These are phyloP conservation scores for Ampelomyces quisqualis DNA, from an alignment of 2,329 filamentous ascomycete genomes.

Conservation along the genomic window DNA sequence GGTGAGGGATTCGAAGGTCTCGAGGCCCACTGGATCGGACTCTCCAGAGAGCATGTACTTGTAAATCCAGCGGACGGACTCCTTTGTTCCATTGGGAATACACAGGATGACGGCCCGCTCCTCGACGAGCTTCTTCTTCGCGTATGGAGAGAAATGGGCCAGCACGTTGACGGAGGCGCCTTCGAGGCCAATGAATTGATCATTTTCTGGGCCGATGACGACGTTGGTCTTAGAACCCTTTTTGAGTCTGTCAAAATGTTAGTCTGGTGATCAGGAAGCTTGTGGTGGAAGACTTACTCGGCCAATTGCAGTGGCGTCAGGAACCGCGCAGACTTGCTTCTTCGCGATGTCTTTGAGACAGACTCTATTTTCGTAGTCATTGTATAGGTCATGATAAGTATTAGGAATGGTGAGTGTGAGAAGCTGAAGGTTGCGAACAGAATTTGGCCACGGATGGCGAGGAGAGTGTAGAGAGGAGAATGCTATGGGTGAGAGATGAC, in stretches of 20 bases:
- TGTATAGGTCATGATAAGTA: too few relatives aligned
- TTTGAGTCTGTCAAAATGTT: constrained; percentile 9
- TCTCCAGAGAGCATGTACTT: constrained; percentile 26
- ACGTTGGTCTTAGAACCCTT: constrained; percentile 18
- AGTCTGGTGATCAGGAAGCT: neutral
- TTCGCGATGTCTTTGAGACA: neutral
- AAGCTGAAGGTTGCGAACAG: too few relatives aligned
- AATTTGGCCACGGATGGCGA: too few relatives aligned
- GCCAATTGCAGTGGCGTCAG: constrained; percentile 8
- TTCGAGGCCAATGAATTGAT: constrained; percentile 24
- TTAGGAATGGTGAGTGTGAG: too few relatives aligned
- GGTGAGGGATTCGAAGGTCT: constrained; percentile 16
- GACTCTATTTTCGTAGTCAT: neutral
- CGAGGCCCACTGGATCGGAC: constrained; percentile 4
- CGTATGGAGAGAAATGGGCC: constrained; percentile 17
- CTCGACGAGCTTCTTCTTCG: constrained; percentile 15
- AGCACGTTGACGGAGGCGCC: constrained; percentile 17
- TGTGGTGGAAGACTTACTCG: constrained; percentile 3
- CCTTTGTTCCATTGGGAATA: constrained; percentile 18
- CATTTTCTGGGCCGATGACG: constrained; percentile 12
- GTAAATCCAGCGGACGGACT: constrained; percentile 24
- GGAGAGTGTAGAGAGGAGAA: too few relatives aligned
- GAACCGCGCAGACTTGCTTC: neutral
- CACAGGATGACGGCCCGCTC: constrained; percentile 5
- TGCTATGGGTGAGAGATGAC: too few relatives aligned